Base-by-base conservation (phyloP, 2,329 filamentous ascomycete species). In the Myriangium duriaei region DNA sequence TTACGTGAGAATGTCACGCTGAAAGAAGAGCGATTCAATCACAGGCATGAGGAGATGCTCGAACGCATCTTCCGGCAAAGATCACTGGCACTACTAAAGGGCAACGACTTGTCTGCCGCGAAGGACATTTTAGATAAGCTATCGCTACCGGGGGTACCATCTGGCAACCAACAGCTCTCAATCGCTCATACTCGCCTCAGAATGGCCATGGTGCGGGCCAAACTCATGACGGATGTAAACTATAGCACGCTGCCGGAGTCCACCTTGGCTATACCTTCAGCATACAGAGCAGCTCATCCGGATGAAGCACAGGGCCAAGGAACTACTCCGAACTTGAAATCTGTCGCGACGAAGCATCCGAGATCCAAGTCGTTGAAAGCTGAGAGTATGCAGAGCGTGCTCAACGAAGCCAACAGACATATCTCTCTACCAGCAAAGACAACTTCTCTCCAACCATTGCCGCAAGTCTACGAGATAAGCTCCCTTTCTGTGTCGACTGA, bases 181-280 rank as follows among this genome's bases (percentile, higher is more conserved):
- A 30, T 42, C 10, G 40, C 31, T 13, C 9, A n/a, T 10, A 24
- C 30, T 19, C 34, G 40, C 11, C 12, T 37, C 6, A 16, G 39
- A 10, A 14, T 45, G 16, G 18, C 26, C 4, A 38, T 32, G 6
- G 40, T 39, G 6, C 16, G 29, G 4, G 32, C 31, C 9, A 32
- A 40, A 14, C 15, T 40, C 3, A 31, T 29, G 11, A 13, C 34
- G 11, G 44, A 44, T 17, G 42, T 87, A 2, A 80, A 91, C 3
- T 92, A 88, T 56, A 92, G 84, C 12, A 81, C 88, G 7, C 71
- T 96, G 11, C 83, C 88, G 32, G 91, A 98, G 51, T 95, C 91
- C 1, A 94, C 86, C 0, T 77, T 95, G 16, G 92, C 86, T 0
- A 80, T 88, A 42, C 85, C 36, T 11, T 31, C 36, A 21, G n/a